Percentiles rank a stretch among this genome's conserved stretches.
These are phyloP conservation scores for Trametes sanguinea DNA, from an alignment of 768 basidiomycete species.

Conservation along the genomic window DNA sequence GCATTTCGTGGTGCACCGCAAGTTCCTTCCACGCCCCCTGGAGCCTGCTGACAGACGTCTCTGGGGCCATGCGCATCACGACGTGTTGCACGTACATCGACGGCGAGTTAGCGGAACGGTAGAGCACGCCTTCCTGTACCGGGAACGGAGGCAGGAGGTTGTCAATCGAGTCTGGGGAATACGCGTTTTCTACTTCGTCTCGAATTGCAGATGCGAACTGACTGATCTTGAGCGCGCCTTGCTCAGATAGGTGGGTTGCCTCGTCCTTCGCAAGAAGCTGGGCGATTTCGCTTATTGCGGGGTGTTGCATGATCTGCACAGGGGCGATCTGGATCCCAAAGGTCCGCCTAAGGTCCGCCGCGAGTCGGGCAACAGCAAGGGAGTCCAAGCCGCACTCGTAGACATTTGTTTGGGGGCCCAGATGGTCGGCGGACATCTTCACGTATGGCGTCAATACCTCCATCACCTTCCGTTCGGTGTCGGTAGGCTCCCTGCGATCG, in stretches of 20 bases:
- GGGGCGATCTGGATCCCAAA: conserved; percentile 29
- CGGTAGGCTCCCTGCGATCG: conserved; percentile 6
- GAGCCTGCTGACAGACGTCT: conserved; percentile 28
- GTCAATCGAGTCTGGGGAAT: conserved; percentile 3
- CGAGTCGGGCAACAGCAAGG: conserved; percentile 29
- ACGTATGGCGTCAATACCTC: conserved; percentile 35
- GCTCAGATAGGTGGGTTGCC: background rate
- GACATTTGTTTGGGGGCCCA: conserved; percentile 28
- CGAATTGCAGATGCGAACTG: conserved; percentile 1
- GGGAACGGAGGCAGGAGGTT: conserved; percentile 44
- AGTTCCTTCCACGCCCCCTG: conserved; percentile 39
- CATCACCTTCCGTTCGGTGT: conserved; percentile 41
- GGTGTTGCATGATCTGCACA: conserved; percentile 34
- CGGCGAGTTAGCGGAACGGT: conserved; percentile 40
- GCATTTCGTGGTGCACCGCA: conserved; percentile 30
- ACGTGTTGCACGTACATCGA: conserved; percentile 49
- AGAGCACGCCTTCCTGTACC: conserved; percentile 50
- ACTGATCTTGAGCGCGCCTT: background rate
- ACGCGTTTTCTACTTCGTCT: conserved; percentile 9
- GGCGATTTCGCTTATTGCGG: conserved; percentile 28
- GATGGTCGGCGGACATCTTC: conserved; percentile 20
- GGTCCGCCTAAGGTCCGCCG: conserved; percentile 26
- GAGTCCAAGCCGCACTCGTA: conserved; percentile 40
- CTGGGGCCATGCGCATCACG: conserved; percentile 33
- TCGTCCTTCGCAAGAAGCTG: conserved; percentile 6